Percentiles rank a stretch among this genome's conserved stretches.
Conservation (phyloP, 1,139 yeast genomes). For the Candida mesenterica region DNA sequence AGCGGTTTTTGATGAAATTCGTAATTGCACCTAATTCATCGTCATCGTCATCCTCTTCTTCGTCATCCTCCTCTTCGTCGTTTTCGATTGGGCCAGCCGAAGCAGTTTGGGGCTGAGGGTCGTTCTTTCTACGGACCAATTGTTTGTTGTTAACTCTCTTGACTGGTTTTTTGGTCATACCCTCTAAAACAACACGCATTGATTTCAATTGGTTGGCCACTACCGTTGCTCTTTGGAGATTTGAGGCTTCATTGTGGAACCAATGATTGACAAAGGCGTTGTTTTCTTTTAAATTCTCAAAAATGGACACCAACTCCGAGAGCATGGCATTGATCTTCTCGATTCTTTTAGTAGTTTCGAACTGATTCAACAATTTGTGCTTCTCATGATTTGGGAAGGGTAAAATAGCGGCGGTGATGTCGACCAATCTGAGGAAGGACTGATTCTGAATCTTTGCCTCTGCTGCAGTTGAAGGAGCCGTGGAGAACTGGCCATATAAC, state of each 20-base stretch:
- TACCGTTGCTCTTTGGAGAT: slow-evolving; percentile 54
- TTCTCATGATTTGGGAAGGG: slow-evolving; percentile 57
- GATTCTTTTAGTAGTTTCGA: slow-evolving; percentile 35
- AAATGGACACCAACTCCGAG: slow-evolving; percentile 33
- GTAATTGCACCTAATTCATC: slow-evolving; percentile 47
- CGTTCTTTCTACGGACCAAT: slow-evolving; percentile 17
- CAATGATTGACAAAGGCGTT: slow-evolving; percentile 41
- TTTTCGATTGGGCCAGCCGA: slow-evolving; percentile 11
- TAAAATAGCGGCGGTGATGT: slow-evolving; percentile 55
- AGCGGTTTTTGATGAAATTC: slow-evolving; percentile 45
- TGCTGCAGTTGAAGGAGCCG: slow-evolving; percentile 16
- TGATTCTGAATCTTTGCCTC: slow-evolving; percentile 22
- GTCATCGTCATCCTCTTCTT: slow-evolving; percentile 35
- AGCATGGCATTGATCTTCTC: slow-evolving; percentile 32
- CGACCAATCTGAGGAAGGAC: slow-evolving; percentile 44
- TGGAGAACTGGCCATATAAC: slow-evolving; percentile 25
- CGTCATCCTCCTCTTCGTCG: slow-evolving; percentile 18
- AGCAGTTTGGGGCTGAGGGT: slow-evolving; percentile 3
- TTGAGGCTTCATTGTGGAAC: slow-evolving; percentile 50
- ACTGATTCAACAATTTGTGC: slow-evolving; percentile 36
- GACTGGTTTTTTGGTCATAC: slow-evolving; percentile 34
- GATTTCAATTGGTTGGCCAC: slow-evolving; percentile 62
- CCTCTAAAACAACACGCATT: slow-evolving; percentile 54
- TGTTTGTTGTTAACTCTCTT: slow-evolving; percentile 10
- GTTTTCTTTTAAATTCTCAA: slow-evolving; percentile 32